Conservation (phyloP, 805 yeast species). For the Yamadazyma sp. region DNA sequence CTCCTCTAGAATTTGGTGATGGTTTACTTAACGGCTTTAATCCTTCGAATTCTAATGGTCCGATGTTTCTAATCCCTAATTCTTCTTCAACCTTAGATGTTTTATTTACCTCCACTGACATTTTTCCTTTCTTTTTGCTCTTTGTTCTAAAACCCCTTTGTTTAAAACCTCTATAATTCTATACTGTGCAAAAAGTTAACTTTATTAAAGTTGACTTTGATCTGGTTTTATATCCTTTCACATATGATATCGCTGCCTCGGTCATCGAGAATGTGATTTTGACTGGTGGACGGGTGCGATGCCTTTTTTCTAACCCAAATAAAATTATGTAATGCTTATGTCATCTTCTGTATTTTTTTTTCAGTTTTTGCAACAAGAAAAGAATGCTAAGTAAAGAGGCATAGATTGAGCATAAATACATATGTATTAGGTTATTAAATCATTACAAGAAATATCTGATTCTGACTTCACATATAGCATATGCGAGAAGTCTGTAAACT, state of each 20-base stretch:
- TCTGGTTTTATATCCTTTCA: no score
- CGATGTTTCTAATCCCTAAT: conserved; percentile 8
- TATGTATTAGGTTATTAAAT: no score
- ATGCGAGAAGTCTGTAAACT: conserved; percentile 30
- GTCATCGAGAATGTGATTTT: background rate
- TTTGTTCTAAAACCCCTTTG: no score
- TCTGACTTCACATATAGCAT: conserved; percentile 21
- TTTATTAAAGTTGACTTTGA: no score
- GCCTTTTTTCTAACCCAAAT: background rate
- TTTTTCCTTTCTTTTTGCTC: no score
- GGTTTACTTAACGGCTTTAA: conserved; percentile 29
- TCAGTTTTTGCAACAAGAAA: no score
- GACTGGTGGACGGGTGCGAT: background rate
- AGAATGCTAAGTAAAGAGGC: no score
- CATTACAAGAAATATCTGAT: conserved; percentile 22
- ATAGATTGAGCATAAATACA: no score
- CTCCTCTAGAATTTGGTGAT: conserved; percentile 30
- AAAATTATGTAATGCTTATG: background rate
- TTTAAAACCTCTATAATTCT: no score
- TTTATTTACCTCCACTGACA: conserved; percentile 4
- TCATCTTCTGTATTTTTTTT: background rate
- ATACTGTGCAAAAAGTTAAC: no score
- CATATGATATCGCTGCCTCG: no score
- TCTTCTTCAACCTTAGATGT: conserved; percentile 5
- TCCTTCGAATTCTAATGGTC: conserved; percentile 18